Evolutionary conservation across 805 yeast genomes (phyloP).

Genomic region (Lachancea nothofagi): DNA sequence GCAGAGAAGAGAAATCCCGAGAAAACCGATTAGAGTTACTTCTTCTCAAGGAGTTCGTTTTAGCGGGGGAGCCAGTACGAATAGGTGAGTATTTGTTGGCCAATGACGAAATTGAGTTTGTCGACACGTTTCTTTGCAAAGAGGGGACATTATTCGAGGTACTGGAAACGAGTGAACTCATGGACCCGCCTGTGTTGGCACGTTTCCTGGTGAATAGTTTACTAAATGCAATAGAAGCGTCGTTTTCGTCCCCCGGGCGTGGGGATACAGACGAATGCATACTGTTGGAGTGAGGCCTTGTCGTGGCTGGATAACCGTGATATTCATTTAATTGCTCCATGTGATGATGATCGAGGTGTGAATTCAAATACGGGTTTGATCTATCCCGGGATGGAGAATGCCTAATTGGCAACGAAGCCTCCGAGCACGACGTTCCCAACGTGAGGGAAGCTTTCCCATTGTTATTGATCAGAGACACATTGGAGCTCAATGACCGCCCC

Average conservation of each 20-base stretch:
- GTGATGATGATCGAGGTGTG: constrained; percentile 11
- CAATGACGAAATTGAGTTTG: constrained; percentile 22
- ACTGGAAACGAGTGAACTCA: constrained; percentile 23
- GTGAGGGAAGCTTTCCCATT: constrained; percentile 12
- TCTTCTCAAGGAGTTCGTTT: constrained; percentile 28
- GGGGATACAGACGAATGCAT: constrained; percentile 5
- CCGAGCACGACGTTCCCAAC: constrained; percentile 1
- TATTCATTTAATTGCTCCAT: constrained; percentile 9
- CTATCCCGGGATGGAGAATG: constrained; percentile 5
- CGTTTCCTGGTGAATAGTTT: constrained; percentile 32
- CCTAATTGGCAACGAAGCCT: background rate
- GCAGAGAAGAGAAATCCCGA: constrained; percentile 23
- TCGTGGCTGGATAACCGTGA: constrained; percentile 2
- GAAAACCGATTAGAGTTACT: constrained; percentile 26
- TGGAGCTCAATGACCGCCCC: constrained; percentile 11
- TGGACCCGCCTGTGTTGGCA: constrained; percentile 30
- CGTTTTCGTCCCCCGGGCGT: constrained; percentile 26
- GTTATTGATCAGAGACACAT: constrained; percentile 11
- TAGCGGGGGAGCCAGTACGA: constrained; percentile 28
- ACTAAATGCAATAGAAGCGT: constrained; percentile 34
- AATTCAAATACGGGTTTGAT: background rate
- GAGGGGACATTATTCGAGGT: constrained; percentile 12
- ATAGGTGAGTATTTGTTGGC: constrained; percentile 28
- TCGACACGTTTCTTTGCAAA: constrained; percentile 20
- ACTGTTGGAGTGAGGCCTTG: constrained; percentile 1